phyloP scores from a whole-genome alignment of 805 yeast species.

The Yarrowia sp. region DNA sequence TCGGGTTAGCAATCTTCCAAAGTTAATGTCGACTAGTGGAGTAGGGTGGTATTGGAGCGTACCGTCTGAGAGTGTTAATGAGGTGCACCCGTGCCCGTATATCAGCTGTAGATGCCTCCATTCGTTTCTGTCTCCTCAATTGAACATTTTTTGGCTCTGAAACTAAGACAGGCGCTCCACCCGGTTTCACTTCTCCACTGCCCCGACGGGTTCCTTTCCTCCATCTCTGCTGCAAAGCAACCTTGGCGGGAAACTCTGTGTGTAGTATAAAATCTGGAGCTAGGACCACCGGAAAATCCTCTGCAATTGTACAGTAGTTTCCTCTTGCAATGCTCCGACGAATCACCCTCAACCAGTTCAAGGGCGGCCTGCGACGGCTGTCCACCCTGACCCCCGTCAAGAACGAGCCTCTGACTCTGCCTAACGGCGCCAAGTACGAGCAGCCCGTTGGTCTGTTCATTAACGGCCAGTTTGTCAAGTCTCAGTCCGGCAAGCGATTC shows the following conservation, averaged over 20 bases:
- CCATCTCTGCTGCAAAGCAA: slow-evolving; percentile 25
- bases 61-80: too few species aligned
- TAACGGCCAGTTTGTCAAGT: slow-evolving; percentile 74
- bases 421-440: slow-evolving; percentile 67
- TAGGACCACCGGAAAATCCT: neutral
- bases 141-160: neutral
- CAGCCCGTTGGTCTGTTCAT: slow-evolving; percentile 92
- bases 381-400: slow-evolving; percentile 31
- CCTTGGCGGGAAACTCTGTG: slow-evolving; percentile 31
- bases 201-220: slow-evolving; percentile 35
- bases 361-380: slow-evolving; percentile 35
- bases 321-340: slow-evolving; percentile 24
- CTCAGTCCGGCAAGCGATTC: slow-evolving; percentile 57
- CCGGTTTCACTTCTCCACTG: slow-evolving; percentile 25
- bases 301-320: neutral
- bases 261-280: slow-evolving; percentile 26
- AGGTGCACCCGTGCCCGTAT: too few species aligned
- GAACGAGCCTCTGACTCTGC: slow-evolving; percentile 52
- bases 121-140: neutral
- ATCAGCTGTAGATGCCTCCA: too few species aligned
- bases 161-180: too few species aligned
- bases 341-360: slow-evolving; percentile 33
- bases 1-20: slow-evolving; percentile 7
- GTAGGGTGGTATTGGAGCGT: neutral
- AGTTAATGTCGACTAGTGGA: neutral